Conservation (phyloP, 371 early-diverging fungal genomes). For the Mucor lusitanicus region DNA sequence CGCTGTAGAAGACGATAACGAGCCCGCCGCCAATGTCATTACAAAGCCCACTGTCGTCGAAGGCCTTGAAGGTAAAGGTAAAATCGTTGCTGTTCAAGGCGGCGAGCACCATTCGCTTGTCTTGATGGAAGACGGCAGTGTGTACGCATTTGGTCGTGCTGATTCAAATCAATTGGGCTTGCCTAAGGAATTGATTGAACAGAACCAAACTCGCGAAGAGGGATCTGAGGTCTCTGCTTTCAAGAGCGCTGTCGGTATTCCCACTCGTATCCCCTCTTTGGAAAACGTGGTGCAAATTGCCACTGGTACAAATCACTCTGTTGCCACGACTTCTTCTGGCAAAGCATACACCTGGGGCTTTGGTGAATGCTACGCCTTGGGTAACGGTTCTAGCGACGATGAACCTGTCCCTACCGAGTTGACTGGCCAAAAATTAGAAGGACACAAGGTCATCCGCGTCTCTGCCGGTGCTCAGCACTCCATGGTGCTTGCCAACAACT, state of each 20-base stretch:
- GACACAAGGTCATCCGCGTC: conserved; percentile 52
- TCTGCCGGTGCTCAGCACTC: conserved; percentile 83
- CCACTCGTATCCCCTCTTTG: conserved; percentile 55
- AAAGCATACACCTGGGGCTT: conserved; percentile 92
- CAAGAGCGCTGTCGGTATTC: conserved; percentile 64
- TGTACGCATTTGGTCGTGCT: conserved; percentile 86
- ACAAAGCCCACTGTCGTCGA: conserved; percentile 53
- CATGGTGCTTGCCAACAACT: conserved; percentile 51
- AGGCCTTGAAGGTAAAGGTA: conserved; percentile 46
- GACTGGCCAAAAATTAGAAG: conserved; percentile 62
- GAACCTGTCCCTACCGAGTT: conserved; percentile 48
- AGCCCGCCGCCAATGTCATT: conserved; percentile 41
- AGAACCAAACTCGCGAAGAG: conserved; percentile 26
- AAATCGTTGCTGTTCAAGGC: conserved; percentile 65
- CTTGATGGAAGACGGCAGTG: conserved; percentile 70
- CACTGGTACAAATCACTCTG: conserved; percentile 88
- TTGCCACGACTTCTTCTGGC: conserved; percentile 73
- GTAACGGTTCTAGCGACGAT: conserved; percentile 77
- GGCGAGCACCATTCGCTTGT: conserved; percentile 91
- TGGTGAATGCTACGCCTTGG: conserved; percentile 75
- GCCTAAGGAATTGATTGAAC: conserved; percentile 27
- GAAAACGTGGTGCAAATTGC: conserved; percentile 62
- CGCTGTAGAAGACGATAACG: conserved; percentile 43
- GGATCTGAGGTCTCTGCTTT: conserved; percentile 34
- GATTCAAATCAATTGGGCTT: conserved; percentile 96